Base-by-base conservation (phyloP, 768 basidiomycete species). In the Lentinula detonsa region DNA sequence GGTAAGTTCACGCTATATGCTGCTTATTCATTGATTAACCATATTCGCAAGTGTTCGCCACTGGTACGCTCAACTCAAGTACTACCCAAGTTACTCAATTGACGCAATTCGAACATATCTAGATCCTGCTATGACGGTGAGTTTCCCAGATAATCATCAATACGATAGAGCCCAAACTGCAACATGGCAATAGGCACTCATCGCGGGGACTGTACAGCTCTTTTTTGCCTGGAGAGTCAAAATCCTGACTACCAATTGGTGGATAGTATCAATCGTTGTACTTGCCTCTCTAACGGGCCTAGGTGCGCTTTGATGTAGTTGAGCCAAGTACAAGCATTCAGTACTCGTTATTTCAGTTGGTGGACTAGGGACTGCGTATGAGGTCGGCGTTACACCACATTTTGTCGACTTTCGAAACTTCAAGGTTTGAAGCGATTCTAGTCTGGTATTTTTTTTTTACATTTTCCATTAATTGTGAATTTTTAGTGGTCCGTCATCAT, bases 221-320 rank as follows among this genome's bases (percentile, higher is more conserved):
- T 84, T 83, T 65, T 81, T 80, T 50, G 77, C 78, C 5, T 77
- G 75, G 75, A 69, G 77, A 23, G 73, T 78, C 18, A 73, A 70
- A 28, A 65, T 76, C 11, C 63, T 78, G 54, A 74, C 71, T 5
- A 65, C 61, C 49, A 75, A 71, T 57, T 63, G 43, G 3, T 53
- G 67, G n/a, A 46, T 72, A 7, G 71, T 71, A 23, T 49, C 37
- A 10, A 43, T 73, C 34, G 72, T 78, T 42, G 34, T 61, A 0
- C 31, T 68, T 34, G 67, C 65, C 54, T 66, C 73, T 1, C 23
- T 73, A 15, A 63, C 61, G 16, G 70, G 72, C 43, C 64, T 67
- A 46, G 67, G 73, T 73, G 66, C 43, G 73, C 67, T 9, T 13
- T 28, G 5, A 45, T 46, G 15, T 28, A 42, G 34, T 46, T 60